Evolutionary conservation across 208 protist species (phyloP), one percentile per base, ranked within the genome.

Genomic region (Wallacemonas sp.): DNA sequence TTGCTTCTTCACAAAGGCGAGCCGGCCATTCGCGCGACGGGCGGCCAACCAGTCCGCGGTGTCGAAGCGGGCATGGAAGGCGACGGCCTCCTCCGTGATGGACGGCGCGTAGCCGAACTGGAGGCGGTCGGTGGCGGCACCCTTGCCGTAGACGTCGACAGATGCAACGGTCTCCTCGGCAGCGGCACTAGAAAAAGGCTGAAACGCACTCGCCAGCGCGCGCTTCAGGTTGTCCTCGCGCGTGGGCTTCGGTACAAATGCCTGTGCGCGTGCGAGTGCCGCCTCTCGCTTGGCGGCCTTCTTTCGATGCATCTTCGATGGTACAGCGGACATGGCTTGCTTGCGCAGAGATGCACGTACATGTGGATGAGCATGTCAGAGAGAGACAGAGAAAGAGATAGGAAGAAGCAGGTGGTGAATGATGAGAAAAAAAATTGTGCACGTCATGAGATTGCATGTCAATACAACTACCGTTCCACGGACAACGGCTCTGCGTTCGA

Each of bases 31-130:
- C 33, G 42, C 29, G 36, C 79, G 69, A 14, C 89, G 78, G 8
- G 52, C 68, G 0, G 45, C 72, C 20, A 90, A 22, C 87, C 90
- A 95, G 23, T 52, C 67, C 2, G 45, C 52, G 12, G 77, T 57
- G 33, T 80, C 33, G 65, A 85, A 82, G 31, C 64, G 68, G 7
- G 62, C 18, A 63, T 95, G 90, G 76, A 87, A 95, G 22, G 80
- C 87, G 5, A 92, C 73, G 3, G 90, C 90, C 79, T 95, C 90
- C 22, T 82, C 90, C 2, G 74, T 48, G 31, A 82, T 71, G 7
- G 87, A 52, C 12, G 90, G 90, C 11, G 82, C 70, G 69, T 95
- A 95, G 55, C 90, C 90, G 48, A 95, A 95, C 74, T 95, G 90
- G 36, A 95, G 74, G 7, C 90, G 77, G 65, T 95, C 90, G 29